A percentile compares a stretch with the other conserved stretches of the same genome.
These are phyloP conservation scores for Alternaria metachromatica DNA, from an alignment of 2,329 filamentous ascomycete species.

Conservation along the genomic window DNA sequence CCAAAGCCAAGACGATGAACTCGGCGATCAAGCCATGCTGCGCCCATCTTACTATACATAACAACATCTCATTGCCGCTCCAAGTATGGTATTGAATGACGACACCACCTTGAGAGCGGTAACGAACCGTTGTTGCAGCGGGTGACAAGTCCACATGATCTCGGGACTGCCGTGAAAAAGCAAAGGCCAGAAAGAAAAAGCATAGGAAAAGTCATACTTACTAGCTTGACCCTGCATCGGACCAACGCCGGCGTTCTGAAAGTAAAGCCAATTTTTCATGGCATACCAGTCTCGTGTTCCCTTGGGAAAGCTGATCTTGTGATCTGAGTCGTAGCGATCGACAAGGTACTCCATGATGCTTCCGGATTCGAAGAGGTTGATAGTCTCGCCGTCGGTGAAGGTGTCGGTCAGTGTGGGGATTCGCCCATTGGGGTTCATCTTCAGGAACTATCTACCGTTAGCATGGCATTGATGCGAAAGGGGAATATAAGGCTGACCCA, in stretches of 20 bases:
- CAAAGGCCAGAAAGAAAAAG: neutral
- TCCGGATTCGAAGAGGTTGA: slow-evolving; percentile 82
- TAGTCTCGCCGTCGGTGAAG: slow-evolving; percentile 73
- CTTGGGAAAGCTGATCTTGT: slow-evolving; percentile 81
- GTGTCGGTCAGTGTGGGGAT: slow-evolving; percentile 85
- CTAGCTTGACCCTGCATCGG: slow-evolving; percentile 80
- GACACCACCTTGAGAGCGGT: neutral
- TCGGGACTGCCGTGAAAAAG: neutral
- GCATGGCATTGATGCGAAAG: neutral
- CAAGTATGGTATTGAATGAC: neutral
- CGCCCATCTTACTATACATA: neutral
- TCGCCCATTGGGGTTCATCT: slow-evolving; percentile 91
- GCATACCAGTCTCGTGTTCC: slow-evolving; percentile 79
- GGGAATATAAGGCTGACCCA: slow-evolving; percentile 52
- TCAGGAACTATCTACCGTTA: slow-evolving; percentile 66
- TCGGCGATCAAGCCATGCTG: neutral
- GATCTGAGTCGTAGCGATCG: slow-evolving; percentile 78
- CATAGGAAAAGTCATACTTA: slow-evolving; percentile 23
- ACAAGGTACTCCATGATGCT: slow-evolving; percentile 85
- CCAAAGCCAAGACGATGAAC: neutral
- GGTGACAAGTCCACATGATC: neutral
- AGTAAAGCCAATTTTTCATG: slow-evolving; percentile 73
- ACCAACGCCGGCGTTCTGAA: slow-evolving; percentile 79
- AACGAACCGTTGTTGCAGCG: neutral
- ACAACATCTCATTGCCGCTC: neutral